Percentiles rank a stretch among this genome's conserved stretches.
phyloP scores from a whole-genome alignment of 495 filamentous ascomycete genomes.

The Baudoinia panamericana region DNA sequence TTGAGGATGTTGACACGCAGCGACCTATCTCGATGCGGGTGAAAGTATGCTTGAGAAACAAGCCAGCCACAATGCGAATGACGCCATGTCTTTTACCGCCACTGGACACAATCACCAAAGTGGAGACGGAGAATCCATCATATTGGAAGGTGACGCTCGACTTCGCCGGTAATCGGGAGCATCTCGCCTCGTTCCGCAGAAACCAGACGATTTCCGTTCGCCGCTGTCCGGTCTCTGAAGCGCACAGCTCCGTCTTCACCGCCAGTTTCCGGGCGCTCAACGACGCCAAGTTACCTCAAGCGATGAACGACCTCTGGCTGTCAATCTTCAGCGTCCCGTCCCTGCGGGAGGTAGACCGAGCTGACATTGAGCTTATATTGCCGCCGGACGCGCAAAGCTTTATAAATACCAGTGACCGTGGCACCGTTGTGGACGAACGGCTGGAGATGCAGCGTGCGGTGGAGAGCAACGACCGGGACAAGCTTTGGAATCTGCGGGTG shows the following conservation, averaged over 20 bases:
- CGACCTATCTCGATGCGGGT: conserved; percentile 66
- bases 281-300: conserved; percentile 22
- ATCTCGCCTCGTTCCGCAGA: conserved; percentile 55
- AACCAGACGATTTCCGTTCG: conserved; percentile 73
- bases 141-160: conserved; percentile 82
- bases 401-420: conserved; percentile 28
- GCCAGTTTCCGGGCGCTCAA: conserved; percentile 44
- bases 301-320: conserved; percentile 38
- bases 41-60: conserved; percentile 39
- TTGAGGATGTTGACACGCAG: conserved; percentile 69
- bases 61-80: conserved; percentile 24
- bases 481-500: conserved; percentile 58
- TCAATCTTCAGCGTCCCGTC: conserved; percentile 62
- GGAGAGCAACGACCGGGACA: conserved; percentile 48
- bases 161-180: conserved; percentile 50
- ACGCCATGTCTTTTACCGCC: conserved; percentile 78
- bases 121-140: conserved; percentile 55
- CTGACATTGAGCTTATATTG: conserved; percentile 64
- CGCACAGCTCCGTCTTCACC: conserved; percentile 55
- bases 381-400: conserved; percentile 36
- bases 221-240: conserved; percentile 56
- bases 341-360: conserved; percentile 48
- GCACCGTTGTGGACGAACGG: conserved; percentile 64
- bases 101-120: conserved; percentile 48
- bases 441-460: conserved; percentile 56